phyloP scores from a whole-genome alignment of 257 asterid genomes.

The Catharanthus roseus region DNA sequence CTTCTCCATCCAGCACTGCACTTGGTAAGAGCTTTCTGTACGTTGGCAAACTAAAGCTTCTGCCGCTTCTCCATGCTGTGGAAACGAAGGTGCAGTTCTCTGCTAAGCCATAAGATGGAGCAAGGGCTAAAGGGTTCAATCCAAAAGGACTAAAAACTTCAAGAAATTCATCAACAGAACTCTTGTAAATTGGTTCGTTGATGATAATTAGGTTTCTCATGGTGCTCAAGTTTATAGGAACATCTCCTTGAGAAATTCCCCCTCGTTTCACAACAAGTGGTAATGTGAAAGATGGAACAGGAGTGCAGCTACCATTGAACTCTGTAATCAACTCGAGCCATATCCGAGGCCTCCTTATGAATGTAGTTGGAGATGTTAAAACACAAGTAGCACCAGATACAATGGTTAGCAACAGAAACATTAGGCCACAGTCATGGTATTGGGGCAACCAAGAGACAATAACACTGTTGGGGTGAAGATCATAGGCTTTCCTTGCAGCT shows the following conservation, averaged over 20 bases:
- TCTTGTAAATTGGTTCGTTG: constrained; percentile 66
- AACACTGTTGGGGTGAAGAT: constrained; percentile 52
- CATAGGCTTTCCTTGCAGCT: constrained; percentile 60
- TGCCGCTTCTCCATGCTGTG: constrained; percentile 59
- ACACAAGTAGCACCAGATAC: constrained; percentile 72
- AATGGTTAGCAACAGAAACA: constrained; percentile 56
- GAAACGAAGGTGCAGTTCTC: constrained; percentile 81
- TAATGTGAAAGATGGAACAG: constrained; percentile 66
- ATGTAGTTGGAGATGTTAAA: constrained; percentile 54
- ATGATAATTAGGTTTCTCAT: constrained; percentile 57
- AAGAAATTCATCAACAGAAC: constrained; percentile 37
- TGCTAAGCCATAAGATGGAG: constrained; percentile 80
- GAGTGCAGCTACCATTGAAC: constrained; percentile 65
- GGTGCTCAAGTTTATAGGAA: constrained; percentile 31
- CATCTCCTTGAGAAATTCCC: constrained; percentile 16
- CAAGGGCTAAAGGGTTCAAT: constrained; percentile 39
- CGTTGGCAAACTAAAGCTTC: constrained; percentile 24
- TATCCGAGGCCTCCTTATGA: constrained; percentile 57
- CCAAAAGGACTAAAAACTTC: constrained; percentile 38
- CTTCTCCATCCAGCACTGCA: constrained; percentile 50
- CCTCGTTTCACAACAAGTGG: constrained; percentile 69
- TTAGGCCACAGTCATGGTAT: constrained; percentile 80
- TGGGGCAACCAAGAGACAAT: constrained; percentile 84
- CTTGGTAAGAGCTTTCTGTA: constrained; percentile 58
- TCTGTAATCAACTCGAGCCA: constrained; percentile 66